Conservation (phyloP, 768 basidiomycete species). For the Pleurotus cornucopiae region DNA sequence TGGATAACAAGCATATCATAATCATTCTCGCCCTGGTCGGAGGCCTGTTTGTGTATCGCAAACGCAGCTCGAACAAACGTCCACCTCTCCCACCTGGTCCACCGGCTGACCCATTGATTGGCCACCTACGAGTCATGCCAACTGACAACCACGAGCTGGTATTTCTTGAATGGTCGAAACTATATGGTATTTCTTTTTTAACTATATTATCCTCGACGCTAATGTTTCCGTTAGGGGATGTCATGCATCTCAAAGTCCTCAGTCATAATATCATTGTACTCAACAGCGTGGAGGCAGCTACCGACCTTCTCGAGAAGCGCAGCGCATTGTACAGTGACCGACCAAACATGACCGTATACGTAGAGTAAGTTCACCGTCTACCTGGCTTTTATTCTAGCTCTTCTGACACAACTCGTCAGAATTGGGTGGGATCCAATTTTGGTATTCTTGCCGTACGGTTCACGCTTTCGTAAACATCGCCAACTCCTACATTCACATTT, state of each 20-base stretch:
- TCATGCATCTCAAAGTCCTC: conserved; percentile 18
- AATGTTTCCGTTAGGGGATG: conserved; percentile 15
- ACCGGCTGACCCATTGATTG: conserved; percentile 22
- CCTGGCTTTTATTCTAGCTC: background rate
- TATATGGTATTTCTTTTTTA: conserved; percentile 19
- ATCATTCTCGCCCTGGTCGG: too few relatives aligned
- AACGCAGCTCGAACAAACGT: background rate
- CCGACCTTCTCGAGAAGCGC: conserved; percentile 23
- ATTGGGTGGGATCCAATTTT: conserved; percentile 15
- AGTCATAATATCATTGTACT: conserved; percentile 23
- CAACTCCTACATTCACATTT: conserved; percentile 13
- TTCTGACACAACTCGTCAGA: background rate
- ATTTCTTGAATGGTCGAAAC: conserved; percentile 23
- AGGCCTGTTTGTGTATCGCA: too few relatives aligned
- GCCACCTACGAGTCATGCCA: conserved; percentile 22
- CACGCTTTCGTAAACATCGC: conserved; percentile 14
- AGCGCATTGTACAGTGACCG: conserved; percentile 22
- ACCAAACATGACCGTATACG: conserved; percentile 15
- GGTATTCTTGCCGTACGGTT: conserved; percentile 14
- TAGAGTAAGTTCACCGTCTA: conserved; percentile 7
- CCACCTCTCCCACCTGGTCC: conserved; percentile 20
- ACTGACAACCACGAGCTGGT: conserved; percentile 13
- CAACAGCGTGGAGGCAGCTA: conserved; percentile 18
- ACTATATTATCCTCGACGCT: background rate
- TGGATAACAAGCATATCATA: too few relatives aligned